phyloP scores from a whole-genome alignment of 306 rosid species.

The Oemleria cerasiformis region DNA sequence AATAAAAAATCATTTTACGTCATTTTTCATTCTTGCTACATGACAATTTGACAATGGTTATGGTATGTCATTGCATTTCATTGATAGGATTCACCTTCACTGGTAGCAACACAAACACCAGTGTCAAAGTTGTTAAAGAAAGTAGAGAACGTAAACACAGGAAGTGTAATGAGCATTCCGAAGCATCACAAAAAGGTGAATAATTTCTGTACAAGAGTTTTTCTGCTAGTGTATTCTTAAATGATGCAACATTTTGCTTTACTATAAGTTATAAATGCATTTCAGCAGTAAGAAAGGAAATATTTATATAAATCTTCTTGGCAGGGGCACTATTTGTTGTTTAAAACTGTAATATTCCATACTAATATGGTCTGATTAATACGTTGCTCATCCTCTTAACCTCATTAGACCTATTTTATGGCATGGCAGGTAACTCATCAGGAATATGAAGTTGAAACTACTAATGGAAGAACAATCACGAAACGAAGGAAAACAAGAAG shows the following conservation, averaged over 20 bases:
- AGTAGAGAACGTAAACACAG: constrained; percentile 60
- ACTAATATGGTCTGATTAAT: constrained; percentile 17
- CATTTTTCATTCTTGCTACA: constrained; percentile 13
- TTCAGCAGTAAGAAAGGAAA: background rate
- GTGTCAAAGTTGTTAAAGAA: constrained; percentile 71
- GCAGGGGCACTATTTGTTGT: background rate
- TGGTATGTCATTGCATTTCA: constrained; percentile 22
- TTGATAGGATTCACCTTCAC: constrained; percentile 58
- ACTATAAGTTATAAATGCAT: background rate
- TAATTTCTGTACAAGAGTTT: constrained; percentile 9
- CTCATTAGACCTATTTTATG: constrained; percentile 23
- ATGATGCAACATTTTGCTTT: background rate
- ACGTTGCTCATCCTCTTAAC: constrained; percentile 14
- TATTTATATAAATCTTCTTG: background rate
- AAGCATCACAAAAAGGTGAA: constrained; percentile 79
- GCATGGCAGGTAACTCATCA: constrained; percentile 73
- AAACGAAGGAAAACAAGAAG: constrained; percentile 88
- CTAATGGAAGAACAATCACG: constrained; percentile 85
- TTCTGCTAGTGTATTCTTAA: background rate
- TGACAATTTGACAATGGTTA: constrained; percentile 13
- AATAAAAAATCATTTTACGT: constrained; percentile 26
- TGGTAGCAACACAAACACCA: constrained; percentile 64
- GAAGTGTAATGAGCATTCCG: constrained; percentile 64
- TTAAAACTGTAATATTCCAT: constrained; percentile 14
- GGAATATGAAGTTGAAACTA: constrained; percentile 94